Percentiles rank a stretch among this genome's conserved stretches.
Conservation (phyloP, 192 early-diverging fungal genomes). For the Coemansia sp. region DNA sequence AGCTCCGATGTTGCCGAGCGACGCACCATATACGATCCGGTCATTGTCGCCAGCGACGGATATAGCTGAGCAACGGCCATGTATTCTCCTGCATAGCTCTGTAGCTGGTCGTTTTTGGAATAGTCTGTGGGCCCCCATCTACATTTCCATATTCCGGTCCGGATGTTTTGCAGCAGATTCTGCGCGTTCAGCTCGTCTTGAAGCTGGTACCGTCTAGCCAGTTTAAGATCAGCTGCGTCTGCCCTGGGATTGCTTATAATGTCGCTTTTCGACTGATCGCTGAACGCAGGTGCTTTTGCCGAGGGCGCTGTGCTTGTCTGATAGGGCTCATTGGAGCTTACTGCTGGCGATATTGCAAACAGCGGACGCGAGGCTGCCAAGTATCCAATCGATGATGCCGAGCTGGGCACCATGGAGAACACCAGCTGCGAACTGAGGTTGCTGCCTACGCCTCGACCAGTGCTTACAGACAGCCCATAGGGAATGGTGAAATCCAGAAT, state of each 20-base stretch:
- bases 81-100: slow-evolving; percentile 17
- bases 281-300: neutral
- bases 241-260: slow-evolving; percentile 2
- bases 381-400: slow-evolving; percentile 76
- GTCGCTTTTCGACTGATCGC: neutral
- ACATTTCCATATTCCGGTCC: slow-evolving; percentile 40
- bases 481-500: slow-evolving; percentile 84
- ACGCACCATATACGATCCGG: slow-evolving; percentile 37
- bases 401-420: slow-evolving; percentile 52
- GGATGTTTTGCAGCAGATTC: slow-evolving; percentile 29
- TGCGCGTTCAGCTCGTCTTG: slow-evolving; percentile 24
- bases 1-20: slow-evolving; percentile 36
- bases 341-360: slow-evolving; percentile 29
- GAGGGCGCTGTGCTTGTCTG: neutral
- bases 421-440: slow-evolving; percentile 75
- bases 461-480: slow-evolving; percentile 62
- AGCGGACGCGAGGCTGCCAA: slow-evolving; percentile 75
- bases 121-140: slow-evolving; percentile 18
- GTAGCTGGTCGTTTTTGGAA: neutral
- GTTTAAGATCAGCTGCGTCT: neutral
- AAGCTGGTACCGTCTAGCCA: slow-evolving; percentile 16
- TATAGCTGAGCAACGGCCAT: slow-evolving; percentile 51
- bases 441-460: slow-evolving; percentile 57
- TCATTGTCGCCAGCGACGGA: slow-evolving; percentile 41
- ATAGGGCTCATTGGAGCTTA: neutral